Percentiles rank a stretch among this genome's conserved stretches.
These are phyloP conservation scores for Plectranthus barbatus DNA, from an alignment of 257 asterid genomes.

Conservation along the genomic window DNA sequence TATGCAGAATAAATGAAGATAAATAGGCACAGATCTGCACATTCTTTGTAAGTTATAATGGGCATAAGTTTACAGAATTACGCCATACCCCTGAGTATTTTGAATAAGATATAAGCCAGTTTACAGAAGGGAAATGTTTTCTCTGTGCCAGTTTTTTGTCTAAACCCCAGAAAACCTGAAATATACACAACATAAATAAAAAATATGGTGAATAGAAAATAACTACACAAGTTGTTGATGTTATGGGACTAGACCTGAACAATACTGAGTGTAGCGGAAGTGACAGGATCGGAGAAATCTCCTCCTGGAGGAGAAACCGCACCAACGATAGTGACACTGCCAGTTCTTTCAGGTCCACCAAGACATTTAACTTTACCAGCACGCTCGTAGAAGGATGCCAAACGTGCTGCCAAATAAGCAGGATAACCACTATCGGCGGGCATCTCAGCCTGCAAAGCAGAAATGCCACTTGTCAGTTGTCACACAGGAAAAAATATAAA, in stretches of 20 bases:
- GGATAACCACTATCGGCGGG: slow-evolving; percentile 99
- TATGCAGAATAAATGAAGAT: not conserved
- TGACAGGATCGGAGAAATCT: slow-evolving; percentile 97
- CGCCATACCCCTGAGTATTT: slow-evolving; percentile 79
- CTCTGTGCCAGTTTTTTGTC: slow-evolving; percentile 97
- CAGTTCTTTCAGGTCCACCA: slow-evolving; percentile 97
- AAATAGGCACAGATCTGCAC: not conserved
- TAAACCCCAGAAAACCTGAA: slow-evolving; percentile 96
- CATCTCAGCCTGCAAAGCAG: slow-evolving; percentile 76
- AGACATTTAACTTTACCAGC: slow-evolving; percentile 98
- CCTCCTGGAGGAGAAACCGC: slow-evolving; percentile 99
- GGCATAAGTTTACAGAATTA: not conserved
- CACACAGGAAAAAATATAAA: not conserved
- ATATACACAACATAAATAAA: slow-evolving; percentile 12
- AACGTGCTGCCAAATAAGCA: slow-evolving; percentile 94
- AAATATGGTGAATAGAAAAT: not conserved
- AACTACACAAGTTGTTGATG: slow-evolving; percentile 9
- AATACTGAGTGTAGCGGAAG: slow-evolving; percentile 96
- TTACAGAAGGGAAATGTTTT: slow-evolving; percentile 95
- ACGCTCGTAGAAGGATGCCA: slow-evolving; percentile 99
- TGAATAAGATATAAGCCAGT: slow-evolving; percentile 97
- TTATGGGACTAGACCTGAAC: slow-evolving; percentile 56
- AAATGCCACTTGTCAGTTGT: not conserved
- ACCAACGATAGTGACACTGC: slow-evolving; percentile 98
- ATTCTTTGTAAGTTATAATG: not conserved